Percentiles rank a stretch among this genome's conserved stretches.
Evolutionary conservation across 257 asterid genomes (phyloP).

Genomic region (Plantago major): DNA sequence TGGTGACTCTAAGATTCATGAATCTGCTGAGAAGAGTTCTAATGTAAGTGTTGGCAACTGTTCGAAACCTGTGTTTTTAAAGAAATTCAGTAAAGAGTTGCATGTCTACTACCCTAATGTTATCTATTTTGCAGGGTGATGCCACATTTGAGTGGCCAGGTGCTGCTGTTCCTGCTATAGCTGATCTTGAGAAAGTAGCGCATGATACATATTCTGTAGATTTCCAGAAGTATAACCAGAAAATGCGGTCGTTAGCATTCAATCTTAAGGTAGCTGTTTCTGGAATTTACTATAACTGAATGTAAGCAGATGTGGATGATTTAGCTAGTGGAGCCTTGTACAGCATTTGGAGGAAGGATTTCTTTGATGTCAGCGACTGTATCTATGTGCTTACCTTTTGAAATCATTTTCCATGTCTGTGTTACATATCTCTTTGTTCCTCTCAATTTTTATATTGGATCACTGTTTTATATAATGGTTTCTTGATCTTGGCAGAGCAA

Average conservation of each 20-base stretch:
- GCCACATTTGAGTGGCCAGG: constrained; percentile 64
- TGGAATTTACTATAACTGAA: constrained; percentile 12
- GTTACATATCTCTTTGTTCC: background rate
- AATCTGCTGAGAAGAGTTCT: constrained; percentile 32
- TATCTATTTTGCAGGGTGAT: constrained; percentile 36
- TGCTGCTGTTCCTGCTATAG: constrained; percentile 55
- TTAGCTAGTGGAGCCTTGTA: constrained; percentile 1
- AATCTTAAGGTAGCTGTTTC: constrained; percentile 60
- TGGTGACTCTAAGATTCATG: constrained; percentile 26
- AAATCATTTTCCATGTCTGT: background rate
- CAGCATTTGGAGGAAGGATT: background rate
- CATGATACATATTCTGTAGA: constrained; percentile 55
- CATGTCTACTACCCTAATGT: background rate
- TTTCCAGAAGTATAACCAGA: constrained; percentile 78
- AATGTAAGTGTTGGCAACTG: constrained; percentile 24
- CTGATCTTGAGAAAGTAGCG: constrained; percentile 75
- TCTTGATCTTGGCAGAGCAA: constrained; percentile 40
- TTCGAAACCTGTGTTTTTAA: background rate
- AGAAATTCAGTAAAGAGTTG: background rate
- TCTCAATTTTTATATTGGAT: background rate
- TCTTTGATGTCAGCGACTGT: no score
- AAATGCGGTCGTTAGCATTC: constrained; percentile 67
- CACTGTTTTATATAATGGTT: background rate
- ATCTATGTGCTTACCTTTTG: no score
- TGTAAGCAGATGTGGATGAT: background rate